phyloP scores from a whole-genome alignment of 2,329 filamentous ascomycete species.

The Oidium heveae region DNA sequence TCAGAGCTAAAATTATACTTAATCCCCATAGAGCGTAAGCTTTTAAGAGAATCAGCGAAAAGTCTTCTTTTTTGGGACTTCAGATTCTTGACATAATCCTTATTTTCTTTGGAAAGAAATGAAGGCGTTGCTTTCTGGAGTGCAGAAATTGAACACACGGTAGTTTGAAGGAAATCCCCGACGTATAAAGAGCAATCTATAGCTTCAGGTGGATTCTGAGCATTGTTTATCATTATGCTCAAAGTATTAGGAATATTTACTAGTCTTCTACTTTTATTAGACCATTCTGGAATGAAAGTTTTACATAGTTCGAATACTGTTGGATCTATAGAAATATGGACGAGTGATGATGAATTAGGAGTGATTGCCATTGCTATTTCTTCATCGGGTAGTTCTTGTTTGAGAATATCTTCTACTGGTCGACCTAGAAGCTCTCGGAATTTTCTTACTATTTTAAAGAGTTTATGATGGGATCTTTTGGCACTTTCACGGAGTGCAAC shows the following conservation, averaged over 20 bases:
- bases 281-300: conserved; percentile 16
- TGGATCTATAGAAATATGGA: conserved; percentile 6
- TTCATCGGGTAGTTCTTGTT: conserved; percentile 29
- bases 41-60: conserved; percentile 68
- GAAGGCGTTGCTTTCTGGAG: conserved; percentile 65
- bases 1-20: conserved; percentile 56
- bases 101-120: conserved; percentile 67
- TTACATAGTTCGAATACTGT: conserved; percentile 10
- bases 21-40: conserved; percentile 70
- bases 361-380: background rate
- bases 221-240: conserved; percentile 45
- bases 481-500: conserved; percentile 72
- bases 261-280: conserved; percentile 34
- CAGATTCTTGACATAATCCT: conserved; percentile 59
- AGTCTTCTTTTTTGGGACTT: conserved; percentile 77
- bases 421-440: conserved; percentile 60
- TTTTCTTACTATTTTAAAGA: conserved; percentile 78
- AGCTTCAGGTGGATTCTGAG: conserved; percentile 23
- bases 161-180: conserved; percentile 39
- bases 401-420: conserved; percentile 40
- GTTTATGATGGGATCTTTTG: conserved; percentile 67
- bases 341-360: background rate
- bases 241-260: conserved; percentile 44
- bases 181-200: conserved; percentile 34
- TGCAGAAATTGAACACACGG: conserved; percentile 42